Conservation (phyloP, 805 yeast genomes). For the Vanderwaltozyma verrucispora region DNA sequence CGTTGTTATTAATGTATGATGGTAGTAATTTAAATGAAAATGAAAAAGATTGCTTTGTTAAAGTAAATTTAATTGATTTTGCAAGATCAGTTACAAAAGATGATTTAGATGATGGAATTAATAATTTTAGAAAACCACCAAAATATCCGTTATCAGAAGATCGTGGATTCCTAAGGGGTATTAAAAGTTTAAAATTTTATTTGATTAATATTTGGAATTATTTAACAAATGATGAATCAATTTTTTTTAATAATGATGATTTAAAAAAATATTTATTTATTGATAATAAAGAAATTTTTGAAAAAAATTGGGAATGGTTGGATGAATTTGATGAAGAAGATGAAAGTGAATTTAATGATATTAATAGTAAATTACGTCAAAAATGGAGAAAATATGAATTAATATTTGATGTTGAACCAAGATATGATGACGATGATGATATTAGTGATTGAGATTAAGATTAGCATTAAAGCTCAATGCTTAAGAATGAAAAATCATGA, state of each 20-base stretch:
- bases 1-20: constrained; percentile 82
- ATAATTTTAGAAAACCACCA: constrained; percentile 58
- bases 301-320: constrained; percentile 29
- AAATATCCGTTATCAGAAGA: constrained; percentile 52
- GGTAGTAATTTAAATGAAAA: constrained; percentile 34
- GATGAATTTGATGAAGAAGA: constrained; percentile 30
- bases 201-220: constrained; percentile 49
- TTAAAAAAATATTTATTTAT: constrained; percentile 12
- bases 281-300: constrained; percentile 14
- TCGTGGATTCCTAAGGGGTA: constrained; percentile 76
- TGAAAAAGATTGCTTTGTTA: constrained; percentile 19
- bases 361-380: constrained; percentile 22
- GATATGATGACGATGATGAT: constrained; percentile 21
- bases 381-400: constrained; percentile 30
- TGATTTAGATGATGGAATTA: constrained; percentile 31
- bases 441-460: constrained; percentile 26
- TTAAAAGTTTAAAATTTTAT: constrained; percentile 60
- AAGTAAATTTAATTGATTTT: constrained; percentile 83
- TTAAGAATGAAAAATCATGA: no score
- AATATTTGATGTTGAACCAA: constrained; percentile 28
- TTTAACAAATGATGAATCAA: constrained; percentile 35
- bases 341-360: constrained; percentile 24
- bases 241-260: constrained; percentile 16
- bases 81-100: constrained; percentile 82
- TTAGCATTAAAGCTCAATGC: no score